phyloP scores from a whole-genome alignment of 148 eudicot genomes.

The Cornus suecica region DNA sequence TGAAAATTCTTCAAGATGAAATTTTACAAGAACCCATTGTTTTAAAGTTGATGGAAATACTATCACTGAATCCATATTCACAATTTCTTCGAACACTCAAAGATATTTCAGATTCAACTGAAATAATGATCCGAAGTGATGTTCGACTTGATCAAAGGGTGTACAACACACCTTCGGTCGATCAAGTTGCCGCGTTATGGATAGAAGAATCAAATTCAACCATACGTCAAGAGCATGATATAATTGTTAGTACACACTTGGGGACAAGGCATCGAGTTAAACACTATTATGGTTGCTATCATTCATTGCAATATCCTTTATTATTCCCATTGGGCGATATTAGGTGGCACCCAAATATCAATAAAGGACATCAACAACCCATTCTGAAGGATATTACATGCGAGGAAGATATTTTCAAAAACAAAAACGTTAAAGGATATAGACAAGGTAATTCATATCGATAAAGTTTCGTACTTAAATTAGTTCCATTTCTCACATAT shows the following conservation, averaged over 20 bases:
- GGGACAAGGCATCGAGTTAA: neutral
- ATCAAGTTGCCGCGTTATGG: neutral
- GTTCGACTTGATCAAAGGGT: too few relatives aligned
- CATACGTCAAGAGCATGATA: too few relatives aligned
- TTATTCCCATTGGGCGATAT: too few relatives aligned
- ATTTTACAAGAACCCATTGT: neutral
- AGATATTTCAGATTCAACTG: too few relatives aligned
- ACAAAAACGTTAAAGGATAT: neutral
- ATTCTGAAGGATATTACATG: neutral
- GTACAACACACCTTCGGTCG: too few relatives aligned
- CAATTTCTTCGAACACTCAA: neutral
- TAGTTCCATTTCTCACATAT: too few relatives aligned
- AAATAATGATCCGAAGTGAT: neutral
- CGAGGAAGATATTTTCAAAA: neutral
- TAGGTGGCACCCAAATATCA: too few relatives aligned
- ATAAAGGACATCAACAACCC: neutral
- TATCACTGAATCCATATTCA: slow-evolving; percentile 9
- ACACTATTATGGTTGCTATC: slow-evolving; percentile 5
- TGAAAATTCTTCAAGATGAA: too few relatives aligned
- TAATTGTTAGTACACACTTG: neutral
- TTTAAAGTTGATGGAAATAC: neutral
- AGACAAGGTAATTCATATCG: too few relatives aligned
- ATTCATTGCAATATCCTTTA: too few relatives aligned
- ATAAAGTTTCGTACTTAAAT: too few relatives aligned
- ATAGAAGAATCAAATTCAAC: neutral